phyloP scores from a whole-genome alignment of 306 rosid species.

The Lithocarpus polystachyus region DNA sequence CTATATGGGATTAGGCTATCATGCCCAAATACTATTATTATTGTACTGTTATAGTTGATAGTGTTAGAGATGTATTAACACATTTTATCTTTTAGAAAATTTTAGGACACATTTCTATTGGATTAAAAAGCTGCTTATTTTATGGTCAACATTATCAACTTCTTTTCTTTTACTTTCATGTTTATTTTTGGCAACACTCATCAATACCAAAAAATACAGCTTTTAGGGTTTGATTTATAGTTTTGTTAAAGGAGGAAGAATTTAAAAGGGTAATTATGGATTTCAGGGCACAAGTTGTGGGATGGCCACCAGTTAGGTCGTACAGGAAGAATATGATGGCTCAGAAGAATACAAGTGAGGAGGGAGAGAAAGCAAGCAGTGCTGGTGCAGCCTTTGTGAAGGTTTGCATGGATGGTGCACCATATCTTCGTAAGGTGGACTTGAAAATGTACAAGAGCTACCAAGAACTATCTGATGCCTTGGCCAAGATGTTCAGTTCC shows the following conservation, averaged over 20 bases:
- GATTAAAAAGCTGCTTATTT: background rate
- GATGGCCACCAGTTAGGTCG: slow-evolving; percentile 99
- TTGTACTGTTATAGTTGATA: background rate
- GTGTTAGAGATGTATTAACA: background rate
- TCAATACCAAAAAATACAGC: background rate
- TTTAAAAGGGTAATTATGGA: background rate
- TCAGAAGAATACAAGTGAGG: slow-evolving; percentile 48
- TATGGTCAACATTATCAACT: background rate
- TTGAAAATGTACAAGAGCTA: slow-evolving; percentile 86
- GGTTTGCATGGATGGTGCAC: slow-evolving; percentile 99
- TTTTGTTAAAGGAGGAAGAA: background rate
- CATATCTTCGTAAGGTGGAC: slow-evolving; percentile 98
- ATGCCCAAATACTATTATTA: background rate
- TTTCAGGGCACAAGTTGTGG: slow-evolving; percentile 93
- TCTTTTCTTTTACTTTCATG: too few species aligned
- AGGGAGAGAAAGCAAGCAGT: slow-evolving; percentile 39
- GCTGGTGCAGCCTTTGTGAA: slow-evolving; percentile 58
- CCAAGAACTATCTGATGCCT: slow-evolving; percentile 83
- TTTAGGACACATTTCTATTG: background rate
- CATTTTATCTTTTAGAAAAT: background rate
- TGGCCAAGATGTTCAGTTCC: slow-evolving; percentile 99
- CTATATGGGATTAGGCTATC: background rate
- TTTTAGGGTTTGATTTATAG: background rate
- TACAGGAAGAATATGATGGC: slow-evolving; percentile 89
- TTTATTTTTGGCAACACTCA: too few species aligned